Percentiles rank a stretch among this genome's conserved stretches.
These are phyloP conservation scores for Talaromyces ruber DNA, from an alignment of 495 filamentous ascomycete genomes.

Conservation along the genomic window DNA sequence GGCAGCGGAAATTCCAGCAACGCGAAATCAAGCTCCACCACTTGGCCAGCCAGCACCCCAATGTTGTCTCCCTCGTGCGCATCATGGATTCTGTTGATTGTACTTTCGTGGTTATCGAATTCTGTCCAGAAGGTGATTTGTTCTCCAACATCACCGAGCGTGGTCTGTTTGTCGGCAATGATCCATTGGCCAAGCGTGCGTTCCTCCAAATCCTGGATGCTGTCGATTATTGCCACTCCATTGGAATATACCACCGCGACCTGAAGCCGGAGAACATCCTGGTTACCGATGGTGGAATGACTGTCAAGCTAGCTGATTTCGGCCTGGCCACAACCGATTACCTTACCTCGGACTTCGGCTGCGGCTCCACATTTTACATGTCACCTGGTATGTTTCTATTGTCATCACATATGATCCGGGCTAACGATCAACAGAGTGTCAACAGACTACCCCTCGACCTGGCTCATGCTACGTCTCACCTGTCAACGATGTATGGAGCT, in stretches of 20 bases:
- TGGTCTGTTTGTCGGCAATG: slow-evolving; percentile 87
- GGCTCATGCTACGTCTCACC: slow-evolving; percentile 80
- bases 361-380: slow-evolving; percentile 99
- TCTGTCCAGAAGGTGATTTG: slow-evolving; percentile 92
- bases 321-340: slow-evolving; percentile 82
- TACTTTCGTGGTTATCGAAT: slow-evolving; percentile 95
- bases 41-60: slow-evolving; percentile 76
- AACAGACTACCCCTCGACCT: slow-evolving; percentile 72
- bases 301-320: slow-evolving; percentile 95
- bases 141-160: slow-evolving; percentile 96
- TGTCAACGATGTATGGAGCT: slow-evolving; percentile 95
- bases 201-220: slow-evolving; percentile 98
- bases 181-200: slow-evolving; percentile 72
- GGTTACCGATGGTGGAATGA: slow-evolving; percentile 77
- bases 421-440: slow-evolving; percentile 63
- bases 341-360: slow-evolving; percentile 88
- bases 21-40: slow-evolving; percentile 90
- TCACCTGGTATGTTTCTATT: slow-evolving; percentile 68
- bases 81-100: slow-evolving; percentile 91
- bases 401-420: slow-evolving; percentile 1
- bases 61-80: slow-evolving; percentile 89
- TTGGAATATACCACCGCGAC: slow-evolving; percentile 95
- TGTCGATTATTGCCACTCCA: slow-evolving; percentile 86
- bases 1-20: slow-evolving; percentile 85
- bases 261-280: slow-evolving; percentile 98